These are phyloP conservation scores for Calonectria multiphialidica DNA, from an alignment of 2,329 filamentous ascomycete species.

Conservation along the genomic window DNA sequence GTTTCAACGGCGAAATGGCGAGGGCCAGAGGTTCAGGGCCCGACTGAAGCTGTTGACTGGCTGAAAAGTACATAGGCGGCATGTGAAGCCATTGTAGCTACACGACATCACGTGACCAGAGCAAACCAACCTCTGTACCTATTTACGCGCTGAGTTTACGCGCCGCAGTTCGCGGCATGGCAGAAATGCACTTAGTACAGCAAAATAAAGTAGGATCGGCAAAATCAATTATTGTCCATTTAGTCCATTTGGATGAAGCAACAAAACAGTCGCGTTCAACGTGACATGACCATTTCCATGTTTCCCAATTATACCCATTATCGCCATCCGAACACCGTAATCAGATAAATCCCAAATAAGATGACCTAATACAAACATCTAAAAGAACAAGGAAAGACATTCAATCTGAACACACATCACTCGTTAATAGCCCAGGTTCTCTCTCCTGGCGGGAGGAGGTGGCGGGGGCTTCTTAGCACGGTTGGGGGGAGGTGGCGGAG, in stretches of 20 bases:
- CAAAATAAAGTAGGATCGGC: background rate
- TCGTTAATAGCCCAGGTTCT: conserved; percentile 43
- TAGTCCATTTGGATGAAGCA: conserved; percentile 20
- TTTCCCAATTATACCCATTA: conserved; percentile 18
- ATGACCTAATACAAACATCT: conserved; percentile 6
- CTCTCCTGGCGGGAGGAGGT: conserved; percentile 48
- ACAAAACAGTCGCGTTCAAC: conserved; percentile 31
- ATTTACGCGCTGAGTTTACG: conserved; percentile 3
- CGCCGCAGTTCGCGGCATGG: background rate
- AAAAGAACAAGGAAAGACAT: background rate
- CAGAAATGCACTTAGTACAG: background rate
- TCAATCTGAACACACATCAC: background rate
- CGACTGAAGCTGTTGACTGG: background rate
- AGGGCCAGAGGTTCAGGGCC: background rate
- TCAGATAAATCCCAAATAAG: conserved; percentile 10
- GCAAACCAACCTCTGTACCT: background rate
- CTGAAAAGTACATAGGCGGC: background rate
- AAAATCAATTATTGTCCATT: conserved; percentile 32
- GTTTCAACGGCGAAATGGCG: background rate
- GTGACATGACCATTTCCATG: conserved; percentile 30
- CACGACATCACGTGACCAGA: conserved; percentile 14
- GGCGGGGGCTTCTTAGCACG: conserved; percentile 57
- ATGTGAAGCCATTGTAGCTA: conserved; percentile 5
- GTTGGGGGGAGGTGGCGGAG: conserved; percentile 67
- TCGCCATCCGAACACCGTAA: conserved; percentile 32